Evolutionary conservation across 805 yeast genomes (phyloP).

Genomic region (Schwanniomyces vanrijiae): DNA sequence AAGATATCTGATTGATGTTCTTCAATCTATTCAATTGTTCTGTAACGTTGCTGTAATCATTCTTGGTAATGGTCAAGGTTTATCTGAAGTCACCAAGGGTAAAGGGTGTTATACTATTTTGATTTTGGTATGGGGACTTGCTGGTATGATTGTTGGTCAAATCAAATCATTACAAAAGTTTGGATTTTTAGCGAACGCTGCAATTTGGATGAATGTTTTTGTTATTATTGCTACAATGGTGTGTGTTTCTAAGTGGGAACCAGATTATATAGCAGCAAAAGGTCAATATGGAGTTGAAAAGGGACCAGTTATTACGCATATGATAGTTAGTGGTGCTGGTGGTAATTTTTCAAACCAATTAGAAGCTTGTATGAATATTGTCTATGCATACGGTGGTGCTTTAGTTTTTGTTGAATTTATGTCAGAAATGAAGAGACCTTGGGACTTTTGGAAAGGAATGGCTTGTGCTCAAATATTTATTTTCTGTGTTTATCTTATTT

Average conservation of each 20-base stretch:
- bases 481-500: slow-evolving; percentile 37
- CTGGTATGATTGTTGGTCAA: slow-evolving; percentile 45
- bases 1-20: slow-evolving; percentile 30
- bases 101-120: slow-evolving; percentile 41
- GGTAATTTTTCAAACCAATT: slow-evolving; percentile 23
- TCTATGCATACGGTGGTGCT: slow-evolving; percentile 54
- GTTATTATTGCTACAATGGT: slow-evolving; percentile 45
- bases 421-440: slow-evolving; percentile 49
- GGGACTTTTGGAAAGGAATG: slow-evolving; percentile 51
- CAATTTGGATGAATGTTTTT: slow-evolving; percentile 50
- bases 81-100: slow-evolving; percentile 37
- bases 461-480: slow-evolving; percentile 41
- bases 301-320: slow-evolving; percentile 21
- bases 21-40: slow-evolving; percentile 44
- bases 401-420: slow-evolving; percentile 47
- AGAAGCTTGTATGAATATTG: slow-evolving; percentile 43
- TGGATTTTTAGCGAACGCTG: slow-evolving; percentile 42
- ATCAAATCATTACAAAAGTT: slow-evolving; percentile 38
- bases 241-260: slow-evolving; percentile 32
- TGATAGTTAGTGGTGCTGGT: slow-evolving; percentile 25
- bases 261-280: slow-evolving; percentile 30
- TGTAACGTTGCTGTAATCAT: slow-evolving; percentile 44
- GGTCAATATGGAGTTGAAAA: slow-evolving; percentile 9
- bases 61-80: slow-evolving; percentile 42
- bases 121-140: slow-evolving; percentile 42